Base-by-base conservation (phyloP, 2,329 filamentous ascomycete species). In the Xylaria sp. region DNA sequence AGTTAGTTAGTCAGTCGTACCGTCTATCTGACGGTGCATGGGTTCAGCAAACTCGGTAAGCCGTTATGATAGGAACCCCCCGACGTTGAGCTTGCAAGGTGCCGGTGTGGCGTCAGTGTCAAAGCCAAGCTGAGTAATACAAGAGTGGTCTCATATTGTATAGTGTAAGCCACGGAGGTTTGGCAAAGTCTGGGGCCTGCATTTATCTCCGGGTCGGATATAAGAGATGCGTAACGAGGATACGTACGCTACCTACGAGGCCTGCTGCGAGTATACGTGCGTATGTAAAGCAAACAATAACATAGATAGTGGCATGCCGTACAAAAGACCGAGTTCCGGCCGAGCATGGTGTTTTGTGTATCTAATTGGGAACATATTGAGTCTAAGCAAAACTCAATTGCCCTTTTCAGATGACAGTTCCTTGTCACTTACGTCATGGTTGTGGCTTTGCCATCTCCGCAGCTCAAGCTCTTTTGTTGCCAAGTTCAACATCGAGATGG, bases 21-120 rank as follows among this genome's bases (percentile, higher is more conserved):
- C 47, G 64, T 66, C 50, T 27, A n/a, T 63, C 60, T 57, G 32
- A 67, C 67, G 16, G 50, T 63, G 51, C 44, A 63, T 63, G 53
- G 53, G 21, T 29, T 53, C 53, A 54, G 50, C 55, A 50, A 44
- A 42, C 21, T 58, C n/a, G 27, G 23, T 62, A 48, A 66, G 53
- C 60, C 47, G 4, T n/a, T 25, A 58, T 59, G 53, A 53, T 25
- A 61, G 16, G 16, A 23, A 21, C 47, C 32, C 60, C 32, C 60
- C 60, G 60, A 29, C 27, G 12, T 60, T 54, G 51, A 54, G n/a
- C 32, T 64, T 18, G 25, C 44, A 48, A 23, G 12, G 29, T 54
- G 60, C 53, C 47, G 53, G 35, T 37, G 37, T 57, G 40, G 29
- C 44, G 48, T n/a, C 35, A 37, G 32, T 35, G 48, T 51, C 48